These are phyloP conservation scores for Cenchrus americanus DNA, from an alignment of 176 grass and related monocot species.

Conservation along the genomic window DNA sequence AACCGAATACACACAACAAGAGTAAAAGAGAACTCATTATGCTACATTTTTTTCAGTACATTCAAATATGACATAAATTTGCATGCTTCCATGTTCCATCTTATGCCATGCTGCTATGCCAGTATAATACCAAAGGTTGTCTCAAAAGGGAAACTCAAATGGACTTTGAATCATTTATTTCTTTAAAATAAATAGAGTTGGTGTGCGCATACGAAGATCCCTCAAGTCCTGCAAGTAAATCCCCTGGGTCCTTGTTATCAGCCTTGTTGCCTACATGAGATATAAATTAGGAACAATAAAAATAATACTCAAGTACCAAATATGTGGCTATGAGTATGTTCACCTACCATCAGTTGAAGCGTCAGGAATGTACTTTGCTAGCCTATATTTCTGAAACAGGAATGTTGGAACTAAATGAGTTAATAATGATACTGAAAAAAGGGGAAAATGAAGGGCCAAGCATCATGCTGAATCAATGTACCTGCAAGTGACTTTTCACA, in stretches of 20 bases:
- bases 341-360: conserved; percentile 76
- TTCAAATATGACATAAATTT: neutral
- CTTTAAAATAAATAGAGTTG: neutral
- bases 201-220: conserved; percentile 84
- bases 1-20: neutral
- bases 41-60: conserved; percentile 21
- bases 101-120: conserved; percentile 1
- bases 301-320: neutral
- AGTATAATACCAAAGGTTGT: neutral
- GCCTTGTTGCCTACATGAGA: conserved; percentile 56
- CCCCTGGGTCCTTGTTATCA: conserved; percentile 82
- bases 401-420: conserved; percentile 21
- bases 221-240: conserved; percentile 67
- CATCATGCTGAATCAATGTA: conserved; percentile 41
- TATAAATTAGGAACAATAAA: conserved; percentile 37
- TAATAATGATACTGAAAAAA: conserved; percentile 11
- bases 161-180: neutral
- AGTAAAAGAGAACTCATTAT: neutral
- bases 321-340: conserved; percentile 1
- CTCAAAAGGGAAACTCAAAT: neutral
- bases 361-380: conserved; percentile 93
- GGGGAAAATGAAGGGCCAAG: conserved; percentile 15
- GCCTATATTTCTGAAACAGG: conserved; percentile 86
- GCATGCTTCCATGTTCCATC: neutral
- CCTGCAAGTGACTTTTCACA: conserved; percentile 99